phyloP scores from a whole-genome alignment of 2,329 filamentous ascomycete genomes.

The Coniochaeta prunicola region DNA sequence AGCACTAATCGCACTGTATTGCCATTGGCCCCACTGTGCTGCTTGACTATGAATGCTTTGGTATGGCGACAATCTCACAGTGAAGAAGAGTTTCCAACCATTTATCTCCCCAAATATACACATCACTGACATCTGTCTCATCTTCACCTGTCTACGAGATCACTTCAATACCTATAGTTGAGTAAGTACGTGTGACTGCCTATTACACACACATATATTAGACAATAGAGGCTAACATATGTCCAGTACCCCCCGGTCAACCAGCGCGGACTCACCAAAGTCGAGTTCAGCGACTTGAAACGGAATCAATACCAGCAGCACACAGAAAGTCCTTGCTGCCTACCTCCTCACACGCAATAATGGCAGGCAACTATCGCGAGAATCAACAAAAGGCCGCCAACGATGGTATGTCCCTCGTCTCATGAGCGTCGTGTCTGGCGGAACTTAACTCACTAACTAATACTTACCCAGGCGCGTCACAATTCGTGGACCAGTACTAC shows the following conservation, averaged over 20 bases:
- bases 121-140: not conserved
- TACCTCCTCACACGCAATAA: not conserved
- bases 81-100: not conserved
- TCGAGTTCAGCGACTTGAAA: not conserved
- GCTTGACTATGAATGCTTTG: not conserved
- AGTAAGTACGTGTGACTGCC: not conserved
- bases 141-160: not conserved
- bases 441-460: not conserved
- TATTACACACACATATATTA: not conserved
- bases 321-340: not conserved
- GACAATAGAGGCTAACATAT: not conserved
- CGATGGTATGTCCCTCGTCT: not conserved
- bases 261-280: not conserved
- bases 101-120: not conserved
- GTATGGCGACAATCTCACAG: not conserved
- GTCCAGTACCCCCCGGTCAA: not conserved
- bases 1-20: not conserved
- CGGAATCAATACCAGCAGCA: not conserved
- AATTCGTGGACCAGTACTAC: constrained; percentile 71
- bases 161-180: not conserved
- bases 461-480: constrained; percentile 54
- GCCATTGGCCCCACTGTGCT: not conserved
- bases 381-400: not conserved
- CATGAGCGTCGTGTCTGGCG: no score
- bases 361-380: not conserved